These are phyloP conservation scores for Salix brachista DNA, from an alignment of 345 rosid genomes.

Conservation along the genomic window DNA sequence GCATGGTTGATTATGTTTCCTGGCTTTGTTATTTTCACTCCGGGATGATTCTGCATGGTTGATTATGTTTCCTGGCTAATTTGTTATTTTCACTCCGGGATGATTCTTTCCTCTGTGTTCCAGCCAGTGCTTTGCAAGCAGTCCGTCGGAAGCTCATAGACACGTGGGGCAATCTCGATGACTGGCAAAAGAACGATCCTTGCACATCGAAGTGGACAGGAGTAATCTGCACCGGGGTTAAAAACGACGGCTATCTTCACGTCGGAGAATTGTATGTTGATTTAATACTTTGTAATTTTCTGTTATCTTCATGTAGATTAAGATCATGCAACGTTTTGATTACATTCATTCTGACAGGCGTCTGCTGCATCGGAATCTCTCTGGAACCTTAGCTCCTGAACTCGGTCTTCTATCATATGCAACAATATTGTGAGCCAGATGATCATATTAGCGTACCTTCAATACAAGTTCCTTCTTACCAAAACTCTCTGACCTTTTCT, in stretches of 20 bases:
- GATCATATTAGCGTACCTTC: neutral
- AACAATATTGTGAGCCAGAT: slow-evolving; percentile 27
- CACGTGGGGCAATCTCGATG: neutral
- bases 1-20: no score
- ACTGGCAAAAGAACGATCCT: slow-evolving; percentile 9
- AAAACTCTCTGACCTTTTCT: neutral
- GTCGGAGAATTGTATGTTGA: slow-evolving; percentile 15
- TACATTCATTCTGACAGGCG: slow-evolving; percentile 21
- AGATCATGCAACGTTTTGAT: neutral
- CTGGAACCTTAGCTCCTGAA: slow-evolving; percentile 35
- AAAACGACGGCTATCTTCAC: slow-evolving; percentile 8
- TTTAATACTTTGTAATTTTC: neutral
- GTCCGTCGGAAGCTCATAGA: neutral
- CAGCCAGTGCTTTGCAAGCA: slow-evolving; percentile 13
- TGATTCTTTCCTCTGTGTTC: neutral
- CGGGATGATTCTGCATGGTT: neutral
- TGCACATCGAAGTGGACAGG: slow-evolving; percentile 13
- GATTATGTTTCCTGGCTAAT: neutral
- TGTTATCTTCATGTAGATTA: neutral
- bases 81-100: neutral
- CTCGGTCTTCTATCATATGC: slow-evolving; percentile 31
- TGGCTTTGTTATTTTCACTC: no score
- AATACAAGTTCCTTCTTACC: neutral
- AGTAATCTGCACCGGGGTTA: neutral
- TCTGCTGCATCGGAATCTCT: slow-evolving; percentile 34